Percentiles rank a stretch among this genome's conserved stretches.
Conservation (phyloP, 2,329 filamentous ascomycete species). For the Aureobasidium subglaciale region DNA sequence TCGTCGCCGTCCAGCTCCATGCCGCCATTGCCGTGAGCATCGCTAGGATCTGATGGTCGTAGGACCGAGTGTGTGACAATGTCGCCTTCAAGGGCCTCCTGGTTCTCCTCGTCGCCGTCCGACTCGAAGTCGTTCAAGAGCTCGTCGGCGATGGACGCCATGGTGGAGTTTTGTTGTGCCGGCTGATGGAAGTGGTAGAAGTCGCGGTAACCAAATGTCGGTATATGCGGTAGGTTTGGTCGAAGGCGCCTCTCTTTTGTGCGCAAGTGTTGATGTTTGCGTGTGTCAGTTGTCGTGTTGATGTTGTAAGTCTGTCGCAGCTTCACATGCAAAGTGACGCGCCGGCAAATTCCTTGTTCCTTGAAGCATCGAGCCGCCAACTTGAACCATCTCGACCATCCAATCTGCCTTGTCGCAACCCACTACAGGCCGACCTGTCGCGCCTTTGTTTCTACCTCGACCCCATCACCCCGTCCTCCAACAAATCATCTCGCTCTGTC, state of each 20-base stretch:
- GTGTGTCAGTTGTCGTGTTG: not conserved
- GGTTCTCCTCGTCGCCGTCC: constrained; percentile 57
- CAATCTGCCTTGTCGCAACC: not conserved
- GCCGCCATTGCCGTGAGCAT: constrained; percentile 14
- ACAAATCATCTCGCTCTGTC: not conserved
- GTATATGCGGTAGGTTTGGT: not conserved
- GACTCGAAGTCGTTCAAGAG: constrained; percentile 88
- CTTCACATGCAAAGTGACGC: constrained; percentile 8
- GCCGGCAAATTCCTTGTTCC: not conserved
- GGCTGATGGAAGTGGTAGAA: not conserved
- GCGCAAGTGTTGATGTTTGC: not conserved
- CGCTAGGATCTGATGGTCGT: constrained; percentile 19
- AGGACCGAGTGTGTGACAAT: constrained; percentile 2
- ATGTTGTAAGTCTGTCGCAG: not conserved
- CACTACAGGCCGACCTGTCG: not conserved
- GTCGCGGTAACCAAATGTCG: not conserved
- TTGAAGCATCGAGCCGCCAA: not conserved
- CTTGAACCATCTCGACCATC: not conserved
- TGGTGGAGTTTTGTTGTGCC: constrained; percentile 31
- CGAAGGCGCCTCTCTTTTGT: not conserved
- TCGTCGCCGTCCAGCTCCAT: constrained; percentile 52
- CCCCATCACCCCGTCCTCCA: not conserved
- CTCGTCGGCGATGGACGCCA: constrained; percentile 91
- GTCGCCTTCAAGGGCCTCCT: constrained; percentile 19
- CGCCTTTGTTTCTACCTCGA: not conserved